Percentiles rank a stretch among this genome's conserved stretches.
phyloP scores from a whole-genome alignment of 129 eudicot species.

The Artemisia argyi region DNA sequence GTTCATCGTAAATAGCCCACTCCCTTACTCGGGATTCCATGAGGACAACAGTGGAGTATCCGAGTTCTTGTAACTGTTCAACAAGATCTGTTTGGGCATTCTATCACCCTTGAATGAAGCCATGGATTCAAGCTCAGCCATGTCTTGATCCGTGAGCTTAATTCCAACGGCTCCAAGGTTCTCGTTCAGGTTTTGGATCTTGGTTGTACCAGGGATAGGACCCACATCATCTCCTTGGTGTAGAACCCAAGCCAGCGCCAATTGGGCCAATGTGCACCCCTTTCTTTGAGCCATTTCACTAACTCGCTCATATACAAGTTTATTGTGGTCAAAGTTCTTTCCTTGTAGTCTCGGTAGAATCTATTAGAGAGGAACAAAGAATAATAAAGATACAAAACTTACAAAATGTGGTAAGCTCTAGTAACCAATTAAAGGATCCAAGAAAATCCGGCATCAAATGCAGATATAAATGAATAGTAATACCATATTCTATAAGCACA shows the following conservation, averaged over 20 bases:
- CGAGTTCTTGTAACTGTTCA: conserved; percentile 22
- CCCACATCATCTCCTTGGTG: conserved; percentile 54
- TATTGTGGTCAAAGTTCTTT: conserved; percentile 52
- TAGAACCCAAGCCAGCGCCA: conserved; percentile 69
- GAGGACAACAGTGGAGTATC: conserved; percentile 34
- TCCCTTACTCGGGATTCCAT: conserved; percentile 18
- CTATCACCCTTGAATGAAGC: conserved; percentile 36
- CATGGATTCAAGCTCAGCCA: conserved; percentile 44
- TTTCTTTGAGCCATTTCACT: conserved; percentile 43
- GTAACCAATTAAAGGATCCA: background rate
- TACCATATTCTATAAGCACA: conserved; percentile 12
- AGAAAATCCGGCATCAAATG: background rate
- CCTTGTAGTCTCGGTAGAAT: conserved; percentile 47
- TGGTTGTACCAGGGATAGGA: conserved; percentile 54
- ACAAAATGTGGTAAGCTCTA: background rate
- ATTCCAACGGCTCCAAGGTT: conserved; percentile 43
- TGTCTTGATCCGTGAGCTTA: conserved; percentile 37
- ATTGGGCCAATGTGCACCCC: conserved; percentile 46
- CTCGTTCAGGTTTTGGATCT: conserved; percentile 43
- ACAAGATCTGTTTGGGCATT: conserved; percentile 35
- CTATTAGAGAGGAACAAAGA: conserved; percentile 16
- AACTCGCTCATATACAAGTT: conserved; percentile 29
- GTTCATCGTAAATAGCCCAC: background rate
- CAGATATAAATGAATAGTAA: background rate
- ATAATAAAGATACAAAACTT: background rate